Conservation (phyloP, 805 yeast genomes). For the Schwanniomyces yamadae region DNA sequence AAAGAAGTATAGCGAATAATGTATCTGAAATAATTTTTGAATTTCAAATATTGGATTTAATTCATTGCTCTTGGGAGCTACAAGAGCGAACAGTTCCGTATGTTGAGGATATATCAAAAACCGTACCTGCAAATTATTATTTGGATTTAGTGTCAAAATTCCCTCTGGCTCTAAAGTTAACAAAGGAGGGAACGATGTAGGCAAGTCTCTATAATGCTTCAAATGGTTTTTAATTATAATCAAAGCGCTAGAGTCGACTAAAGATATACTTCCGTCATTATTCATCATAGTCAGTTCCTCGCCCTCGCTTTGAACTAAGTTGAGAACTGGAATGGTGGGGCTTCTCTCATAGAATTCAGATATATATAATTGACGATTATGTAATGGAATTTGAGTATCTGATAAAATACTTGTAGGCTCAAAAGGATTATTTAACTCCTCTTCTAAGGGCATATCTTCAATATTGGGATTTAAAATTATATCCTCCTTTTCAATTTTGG, state of each 20-base stretch:
- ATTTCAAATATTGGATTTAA: constrained; percentile 65
- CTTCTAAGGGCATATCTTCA: background rate
- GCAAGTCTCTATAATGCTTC: constrained; percentile 33
- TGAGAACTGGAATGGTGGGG: constrained; percentile 19
- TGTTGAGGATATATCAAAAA: constrained; percentile 45
- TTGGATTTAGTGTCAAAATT: constrained; percentile 18
- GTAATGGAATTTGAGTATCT: constrained; percentile 28
- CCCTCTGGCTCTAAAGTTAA: constrained; percentile 13
- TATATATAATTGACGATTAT: constrained; percentile 31
- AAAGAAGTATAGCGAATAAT: constrained; percentile 40
- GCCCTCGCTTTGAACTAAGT: constrained; percentile 11
- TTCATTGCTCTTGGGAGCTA: constrained; percentile 53
- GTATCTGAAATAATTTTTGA: constrained; percentile 45
- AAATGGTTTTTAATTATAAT: constrained; percentile 26
- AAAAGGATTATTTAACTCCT: constrained; percentile 27
- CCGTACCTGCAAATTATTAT: constrained; percentile 30
- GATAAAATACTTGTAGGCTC: constrained; percentile 37
- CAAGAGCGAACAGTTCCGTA: constrained; percentile 49
- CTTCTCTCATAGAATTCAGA: constrained; percentile 23
- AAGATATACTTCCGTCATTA: constrained; percentile 18
- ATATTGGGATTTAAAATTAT: constrained; percentile 8
- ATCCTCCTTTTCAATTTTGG: background rate
- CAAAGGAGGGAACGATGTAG: constrained; percentile 37
- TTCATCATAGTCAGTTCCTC: constrained; percentile 15
- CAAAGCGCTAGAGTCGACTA: constrained; percentile 30